Percentiles rank a stretch among this genome's conserved stretches.
phyloP scores from a whole-genome alignment of 768 basidiomycete genomes.

The Pulveroboletus ravenelii region DNA sequence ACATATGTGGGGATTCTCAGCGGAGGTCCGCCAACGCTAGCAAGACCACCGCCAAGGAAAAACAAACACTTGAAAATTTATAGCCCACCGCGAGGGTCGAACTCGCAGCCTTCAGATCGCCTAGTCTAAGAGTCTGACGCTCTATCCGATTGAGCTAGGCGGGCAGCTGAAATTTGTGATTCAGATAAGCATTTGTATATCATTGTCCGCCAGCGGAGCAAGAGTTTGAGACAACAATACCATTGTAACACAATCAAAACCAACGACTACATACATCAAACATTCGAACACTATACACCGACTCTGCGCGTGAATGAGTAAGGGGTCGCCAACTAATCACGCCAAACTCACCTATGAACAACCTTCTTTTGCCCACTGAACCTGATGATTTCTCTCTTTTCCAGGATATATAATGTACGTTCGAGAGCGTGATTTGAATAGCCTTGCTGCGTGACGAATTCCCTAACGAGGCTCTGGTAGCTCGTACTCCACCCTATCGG shows the following conservation, averaged over 20 bases:
- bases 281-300: slow-evolving; percentile 20
- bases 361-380: slow-evolving; percentile 61
- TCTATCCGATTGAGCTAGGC: slow-evolving; percentile 68
- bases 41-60: too few species aligned
- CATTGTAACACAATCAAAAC: not conserved
- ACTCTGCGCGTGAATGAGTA: slow-evolving; percentile 20
- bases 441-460: slow-evolving; percentile 91
- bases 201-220: not conserved
- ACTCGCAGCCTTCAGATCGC: slow-evolving; percentile 60
- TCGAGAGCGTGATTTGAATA: slow-evolving; percentile 90
- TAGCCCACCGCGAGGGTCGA: slow-evolving; percentile 63
- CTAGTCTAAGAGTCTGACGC: slow-evolving; percentile 54
- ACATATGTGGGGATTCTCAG: too few species aligned
- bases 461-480: slow-evolving; percentile 86
- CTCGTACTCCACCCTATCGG: slow-evolving; percentile 97
- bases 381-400: slow-evolving; percentile 92
- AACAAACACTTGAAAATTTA: too few species aligned
- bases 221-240: too few species aligned
- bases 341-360: slow-evolving; percentile 39
- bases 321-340: not conserved
- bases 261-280: not conserved
- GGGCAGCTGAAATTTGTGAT: slow-evolving; percentile 28
- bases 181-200: too few species aligned
- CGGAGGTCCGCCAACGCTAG: too few species aligned
- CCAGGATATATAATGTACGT: slow-evolving; percentile 83